phyloP scores from a whole-genome alignment of 176 grass and related monocot genomes.

The Otatea glauca region DNA sequence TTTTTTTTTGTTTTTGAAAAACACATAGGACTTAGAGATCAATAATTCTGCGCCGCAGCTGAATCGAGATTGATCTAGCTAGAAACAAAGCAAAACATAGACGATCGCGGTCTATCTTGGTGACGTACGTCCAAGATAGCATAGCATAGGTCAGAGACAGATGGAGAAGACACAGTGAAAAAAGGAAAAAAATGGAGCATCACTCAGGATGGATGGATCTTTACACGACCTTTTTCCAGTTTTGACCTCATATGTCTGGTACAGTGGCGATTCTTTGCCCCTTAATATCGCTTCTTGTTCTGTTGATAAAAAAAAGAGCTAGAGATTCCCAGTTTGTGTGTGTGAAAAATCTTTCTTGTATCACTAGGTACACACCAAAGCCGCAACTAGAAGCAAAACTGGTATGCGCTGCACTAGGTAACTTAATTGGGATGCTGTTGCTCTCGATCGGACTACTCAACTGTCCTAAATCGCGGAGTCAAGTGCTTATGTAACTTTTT shows the following conservation, averaged over 20 bases:
- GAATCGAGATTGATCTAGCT: conserved; percentile 14
- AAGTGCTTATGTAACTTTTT: too few relatives aligned
- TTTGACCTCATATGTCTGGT: conserved; percentile 32
- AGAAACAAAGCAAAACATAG: conserved; percentile 10
- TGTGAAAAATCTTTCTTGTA: conserved; percentile 21
- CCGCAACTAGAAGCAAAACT: not conserved
- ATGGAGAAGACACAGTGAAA: not conserved
- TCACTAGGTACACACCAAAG: not conserved
- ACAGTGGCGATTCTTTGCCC: conserved; percentile 9
- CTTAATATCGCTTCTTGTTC: conserved; percentile 2
- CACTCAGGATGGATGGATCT: conserved; percentile 26
- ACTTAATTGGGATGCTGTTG: too few relatives aligned
- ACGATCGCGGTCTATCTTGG: conserved; percentile 43
- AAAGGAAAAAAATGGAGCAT: not conserved
- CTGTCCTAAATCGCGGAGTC: too few relatives aligned
- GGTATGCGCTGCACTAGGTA: too few relatives aligned
- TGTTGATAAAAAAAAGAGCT: too few relatives aligned
- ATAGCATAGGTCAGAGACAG: conserved; percentile 22
- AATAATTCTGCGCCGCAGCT: conserved; percentile 18
- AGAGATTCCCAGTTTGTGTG: conserved; percentile 7
- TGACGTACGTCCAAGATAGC: conserved; percentile 48
- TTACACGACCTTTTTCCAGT: conserved; percentile 31
- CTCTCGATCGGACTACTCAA: too few relatives aligned
- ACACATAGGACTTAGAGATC: not conserved
- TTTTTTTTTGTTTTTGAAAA: not conserved